Evolutionary conservation across 202 grass and related monocot species (phyloP), one percentile per base, ranked within the genome.

Genomic region (Carex arenaria): DNA sequence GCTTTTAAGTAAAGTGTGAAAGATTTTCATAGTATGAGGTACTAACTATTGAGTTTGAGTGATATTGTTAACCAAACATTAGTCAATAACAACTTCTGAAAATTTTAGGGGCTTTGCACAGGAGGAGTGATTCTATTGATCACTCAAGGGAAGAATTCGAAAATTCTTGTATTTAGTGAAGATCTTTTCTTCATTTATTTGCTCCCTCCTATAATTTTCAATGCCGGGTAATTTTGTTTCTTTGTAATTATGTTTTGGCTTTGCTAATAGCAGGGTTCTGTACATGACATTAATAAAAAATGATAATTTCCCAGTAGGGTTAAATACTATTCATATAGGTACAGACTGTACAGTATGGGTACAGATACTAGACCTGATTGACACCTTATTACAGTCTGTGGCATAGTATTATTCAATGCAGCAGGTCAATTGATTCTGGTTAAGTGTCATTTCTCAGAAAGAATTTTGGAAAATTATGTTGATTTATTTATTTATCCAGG

Each of bases 161-260:
- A 81, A 63, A 94, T 97, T 79, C 86, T 97, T 56, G 87, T 94
- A 52, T 94, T 97, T 67, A 97, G 92, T 40, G 94, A 97, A 88
- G 92, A 97, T 77, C 90, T 94, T 17, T 94, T 94, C 28, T 97
- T 97, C 87, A 97, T 92, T 11, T 97, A 94, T 84, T 89, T 94
- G 85, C 94, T 97, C 23, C 94, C 94, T 7, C 94, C 94, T 3
- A 97, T 97, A 65, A 97, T 97, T 57, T 97, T 97, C 62, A 97
- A 97, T 79, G 94, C 92, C 2, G 94, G 94, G 92, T 97, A 85
- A 87, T 84, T 74, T 43, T 66, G 34, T 49, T 69, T 40, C 26
- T 40, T 75, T 22, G 1, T 83, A 74, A 90, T 83, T 72, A 52
- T 49, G 55, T 61, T 54, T 34, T 88, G 80, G 57, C 14, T 59